These are phyloP conservation scores for Septoria petroselini DNA, from an alignment of 2,329 filamentous ascomycete species.

Conservation along the genomic window DNA sequence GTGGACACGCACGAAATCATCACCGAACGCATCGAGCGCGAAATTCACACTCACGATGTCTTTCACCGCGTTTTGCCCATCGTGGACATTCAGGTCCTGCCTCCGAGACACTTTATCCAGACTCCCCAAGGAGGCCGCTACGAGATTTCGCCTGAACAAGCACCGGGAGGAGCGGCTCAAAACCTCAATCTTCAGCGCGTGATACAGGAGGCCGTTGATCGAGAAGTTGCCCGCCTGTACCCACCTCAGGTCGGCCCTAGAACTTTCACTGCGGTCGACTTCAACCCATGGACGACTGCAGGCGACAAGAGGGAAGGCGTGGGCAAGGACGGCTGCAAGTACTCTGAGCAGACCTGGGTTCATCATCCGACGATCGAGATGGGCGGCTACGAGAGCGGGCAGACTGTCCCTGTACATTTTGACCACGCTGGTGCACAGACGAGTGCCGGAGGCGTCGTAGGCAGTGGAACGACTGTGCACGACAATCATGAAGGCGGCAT, in stretches of 20 bases:
- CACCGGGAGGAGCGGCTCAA: slow-evolving; percentile 16
- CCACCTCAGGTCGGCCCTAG: slow-evolving; percentile 16
- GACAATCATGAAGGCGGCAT: neutral
- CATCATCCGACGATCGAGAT: slow-evolving; percentile 45
- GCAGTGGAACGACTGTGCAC: neutral
- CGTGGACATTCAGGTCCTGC: slow-evolving; percentile 53
- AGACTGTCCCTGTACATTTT: slow-evolving; percentile 38
- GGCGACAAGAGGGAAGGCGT: slow-evolving; percentile 41
- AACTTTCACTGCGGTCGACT: slow-evolving; percentile 38
- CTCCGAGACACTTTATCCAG: slow-evolving; percentile 51
- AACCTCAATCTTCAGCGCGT: slow-evolving; percentile 32
- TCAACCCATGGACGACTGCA: slow-evolving; percentile 37
- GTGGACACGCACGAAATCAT: slow-evolving; percentile 47
- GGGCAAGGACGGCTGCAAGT: slow-evolving; percentile 40
- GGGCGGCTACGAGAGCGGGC: slow-evolving; percentile 34
- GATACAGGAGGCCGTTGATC: slow-evolving; percentile 36
- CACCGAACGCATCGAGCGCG: slow-evolving; percentile 50
- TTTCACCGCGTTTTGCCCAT: slow-evolving; percentile 55
- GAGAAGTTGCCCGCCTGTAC: slow-evolving; percentile 26
- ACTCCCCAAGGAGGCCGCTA: slow-evolving; percentile 39
- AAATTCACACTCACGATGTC: slow-evolving; percentile 55
- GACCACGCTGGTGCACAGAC: neutral
- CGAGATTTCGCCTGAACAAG: slow-evolving; percentile 47
- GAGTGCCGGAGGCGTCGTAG: neutral
- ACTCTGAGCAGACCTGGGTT: slow-evolving; percentile 47